Conservation (phyloP, 805 yeast species). For the Metschnikowia picachoensis region DNA sequence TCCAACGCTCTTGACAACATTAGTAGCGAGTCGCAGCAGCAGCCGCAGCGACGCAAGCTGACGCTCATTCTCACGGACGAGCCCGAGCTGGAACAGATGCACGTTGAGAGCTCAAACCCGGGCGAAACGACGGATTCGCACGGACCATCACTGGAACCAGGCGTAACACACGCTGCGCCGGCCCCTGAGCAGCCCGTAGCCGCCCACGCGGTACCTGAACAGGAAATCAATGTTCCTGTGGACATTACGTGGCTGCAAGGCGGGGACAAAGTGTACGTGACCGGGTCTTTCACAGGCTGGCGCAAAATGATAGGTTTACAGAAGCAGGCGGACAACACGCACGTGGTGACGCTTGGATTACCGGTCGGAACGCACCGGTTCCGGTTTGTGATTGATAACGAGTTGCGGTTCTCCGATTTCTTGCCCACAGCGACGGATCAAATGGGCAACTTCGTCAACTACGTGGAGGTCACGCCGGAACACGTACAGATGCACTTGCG, state of each 20-base stretch:
- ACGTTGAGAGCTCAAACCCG: constrained; percentile 36
- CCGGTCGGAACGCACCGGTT: constrained; percentile 93
- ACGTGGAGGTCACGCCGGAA: constrained; percentile 67
- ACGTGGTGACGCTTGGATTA: constrained; percentile 66
- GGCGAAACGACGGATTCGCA: constrained; percentile 9
- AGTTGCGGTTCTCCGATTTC: constrained; percentile 79
- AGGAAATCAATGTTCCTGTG: constrained; percentile 43
- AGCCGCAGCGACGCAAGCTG: constrained; percentile 55
- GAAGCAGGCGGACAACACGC: constrained; percentile 49
- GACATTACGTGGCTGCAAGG: constrained; percentile 93
- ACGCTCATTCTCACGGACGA: constrained; percentile 72
- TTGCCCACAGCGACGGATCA: constrained; percentile 97
- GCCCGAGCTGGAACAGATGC: constrained; percentile 48
- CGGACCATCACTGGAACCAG: constrained; percentile 10
- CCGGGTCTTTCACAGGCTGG: constrained; percentile 98
- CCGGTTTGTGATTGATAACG: constrained; percentile 91
- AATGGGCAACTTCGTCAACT: constrained; percentile 92
- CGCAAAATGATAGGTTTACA: constrained; percentile 90
- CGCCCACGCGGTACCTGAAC: constrained; percentile 20
- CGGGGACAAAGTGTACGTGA: constrained; percentile 92
- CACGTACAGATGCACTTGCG: constrained; percentile 29
- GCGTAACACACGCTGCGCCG: not conserved
- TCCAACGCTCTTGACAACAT: constrained; percentile 28
- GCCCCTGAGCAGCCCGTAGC: not conserved
- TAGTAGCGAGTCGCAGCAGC: constrained; percentile 1